phyloP scores from a whole-genome alignment of 2,329 filamentous ascomycete species.

The Orbilia quercus region DNA sequence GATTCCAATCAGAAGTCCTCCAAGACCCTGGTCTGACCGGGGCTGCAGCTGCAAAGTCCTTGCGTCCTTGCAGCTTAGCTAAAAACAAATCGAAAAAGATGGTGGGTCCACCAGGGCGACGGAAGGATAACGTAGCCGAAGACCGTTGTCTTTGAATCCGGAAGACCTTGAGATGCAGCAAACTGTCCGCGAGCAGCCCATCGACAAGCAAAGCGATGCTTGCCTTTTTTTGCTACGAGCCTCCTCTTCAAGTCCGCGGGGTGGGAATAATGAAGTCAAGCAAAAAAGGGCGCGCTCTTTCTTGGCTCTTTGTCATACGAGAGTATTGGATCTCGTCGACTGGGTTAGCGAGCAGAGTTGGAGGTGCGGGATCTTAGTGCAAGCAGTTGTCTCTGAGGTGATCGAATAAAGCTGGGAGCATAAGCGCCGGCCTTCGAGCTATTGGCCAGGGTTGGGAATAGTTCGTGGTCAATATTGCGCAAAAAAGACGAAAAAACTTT shows the following conservation, averaged over 20 bases:
- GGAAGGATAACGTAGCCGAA: slow-evolving; percentile 49
- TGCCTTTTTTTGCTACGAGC: slow-evolving; percentile 9
- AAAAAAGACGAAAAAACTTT: slow-evolving; percentile 24
- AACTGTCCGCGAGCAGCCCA: slow-evolving; percentile 11
- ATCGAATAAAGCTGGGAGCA: slow-evolving; percentile 51
- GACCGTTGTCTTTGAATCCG: slow-evolving; percentile 31
- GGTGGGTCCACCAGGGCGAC: slow-evolving; percentile 23
- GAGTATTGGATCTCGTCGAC: slow-evolving; percentile 37
- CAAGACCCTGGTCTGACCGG: slow-evolving; percentile 38
- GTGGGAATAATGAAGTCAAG: slow-evolving; percentile 7
- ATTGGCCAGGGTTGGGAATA: slow-evolving; percentile 46
- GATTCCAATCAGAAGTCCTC: slow-evolving; percentile 33
- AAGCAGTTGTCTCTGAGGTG: slow-evolving; percentile 27
- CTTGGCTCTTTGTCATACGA: slow-evolving; percentile 26
- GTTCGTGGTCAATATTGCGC: slow-evolving; percentile 34
- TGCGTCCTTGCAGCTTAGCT: slow-evolving; percentile 46
- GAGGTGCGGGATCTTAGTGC: slow-evolving; percentile 51
- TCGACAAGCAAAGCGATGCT: slow-evolving; percentile 13
- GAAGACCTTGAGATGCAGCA: slow-evolving; percentile 21
- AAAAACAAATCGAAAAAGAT: slow-evolving; percentile 11
- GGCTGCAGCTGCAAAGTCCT: slow-evolving; percentile 22
- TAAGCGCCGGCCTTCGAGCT: slow-evolving; percentile 41
- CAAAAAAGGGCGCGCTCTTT: slow-evolving; percentile 17
- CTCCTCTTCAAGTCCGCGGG: slow-evolving; percentile 20
- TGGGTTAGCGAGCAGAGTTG: slow-evolving; percentile 32